Conservation (phyloP, 495 filamentous ascomycete species). For the Podospora appendiculata region DNA sequence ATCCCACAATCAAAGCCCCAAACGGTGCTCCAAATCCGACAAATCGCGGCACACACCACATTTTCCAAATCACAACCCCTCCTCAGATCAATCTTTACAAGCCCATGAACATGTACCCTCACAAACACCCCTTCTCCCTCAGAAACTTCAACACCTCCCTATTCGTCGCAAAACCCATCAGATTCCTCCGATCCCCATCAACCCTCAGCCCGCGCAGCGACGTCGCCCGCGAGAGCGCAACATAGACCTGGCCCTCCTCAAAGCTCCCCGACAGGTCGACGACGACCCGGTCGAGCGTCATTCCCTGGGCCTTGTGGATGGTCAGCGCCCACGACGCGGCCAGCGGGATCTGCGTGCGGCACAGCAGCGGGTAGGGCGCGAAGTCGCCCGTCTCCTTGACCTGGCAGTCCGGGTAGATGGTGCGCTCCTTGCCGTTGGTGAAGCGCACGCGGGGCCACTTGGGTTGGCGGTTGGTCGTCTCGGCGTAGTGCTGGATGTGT, state of each 20-base stretch:
- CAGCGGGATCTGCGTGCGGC: slow-evolving; percentile 72
- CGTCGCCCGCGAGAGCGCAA: slow-evolving; percentile 72
- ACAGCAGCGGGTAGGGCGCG: slow-evolving; percentile 52
- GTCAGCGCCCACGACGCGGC: slow-evolving; percentile 91
- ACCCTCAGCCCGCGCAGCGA: slow-evolving; percentile 62
- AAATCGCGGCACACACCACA: too few relatives aligned
- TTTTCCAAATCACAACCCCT: too few relatives aligned
- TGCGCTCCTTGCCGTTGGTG: slow-evolving; percentile 24
- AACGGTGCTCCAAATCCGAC: too few relatives aligned
- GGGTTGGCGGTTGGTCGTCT: slow-evolving; percentile 12
- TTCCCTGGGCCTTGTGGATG: slow-evolving; percentile 92
- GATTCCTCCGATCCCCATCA: slow-evolving; percentile 20
- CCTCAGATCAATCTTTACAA: too few relatives aligned
- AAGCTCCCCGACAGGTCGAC: slow-evolving; percentile 81
- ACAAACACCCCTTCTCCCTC: not conserved
- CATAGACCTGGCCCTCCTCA: slow-evolving; percentile 83
- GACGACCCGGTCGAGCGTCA: slow-evolving; percentile 85
- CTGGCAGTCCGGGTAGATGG: slow-evolving; percentile 41
- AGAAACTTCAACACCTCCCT: slow-evolving; percentile 15
- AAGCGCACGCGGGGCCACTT: slow-evolving; percentile 77
- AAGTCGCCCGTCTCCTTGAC: slow-evolving; percentile 38
- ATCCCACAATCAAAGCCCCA: too few relatives aligned
- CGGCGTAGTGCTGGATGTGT: slow-evolving; percentile 23
- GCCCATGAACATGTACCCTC: too few relatives aligned
- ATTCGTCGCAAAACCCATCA: slow-evolving; percentile 13